Evolutionary conservation across 2,329 filamentous ascomycete species (phyloP).

Genomic region (Phialophora expanda): DNA sequence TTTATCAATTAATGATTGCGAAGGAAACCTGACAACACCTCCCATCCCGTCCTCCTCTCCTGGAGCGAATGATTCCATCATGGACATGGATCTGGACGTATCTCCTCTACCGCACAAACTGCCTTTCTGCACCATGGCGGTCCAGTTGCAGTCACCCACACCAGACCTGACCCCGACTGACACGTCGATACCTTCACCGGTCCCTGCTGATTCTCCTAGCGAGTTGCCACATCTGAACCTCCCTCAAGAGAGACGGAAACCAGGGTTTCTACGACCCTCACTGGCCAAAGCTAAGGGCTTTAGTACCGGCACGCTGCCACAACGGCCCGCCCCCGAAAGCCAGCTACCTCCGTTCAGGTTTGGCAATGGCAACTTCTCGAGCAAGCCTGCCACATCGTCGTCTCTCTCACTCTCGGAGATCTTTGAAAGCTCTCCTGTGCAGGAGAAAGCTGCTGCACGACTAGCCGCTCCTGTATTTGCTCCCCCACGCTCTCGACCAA

Average conservation of each 20-base stretch:
- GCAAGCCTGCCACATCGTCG: conserved; percentile 60
- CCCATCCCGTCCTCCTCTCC: conserved; percentile 85
- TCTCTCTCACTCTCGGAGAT: conserved; percentile 76
- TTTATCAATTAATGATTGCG: conserved; percentile 29
- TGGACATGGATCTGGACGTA: conserved; percentile 96
- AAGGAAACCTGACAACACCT: conserved; percentile 80
- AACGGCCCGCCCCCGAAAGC: conserved; percentile 65
- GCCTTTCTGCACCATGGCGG: conserved; percentile 63
- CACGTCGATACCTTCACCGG: conserved; percentile 47
- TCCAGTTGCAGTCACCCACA: conserved; percentile 74
- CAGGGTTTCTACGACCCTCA: conserved; percentile 73
- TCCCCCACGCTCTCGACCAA: conserved; percentile 31
- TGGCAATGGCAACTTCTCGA: conserved; percentile 59
- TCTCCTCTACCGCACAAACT: conserved; percentile 91
- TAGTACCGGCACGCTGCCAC: conserved; percentile 69
- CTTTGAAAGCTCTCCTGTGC: conserved; percentile 79
- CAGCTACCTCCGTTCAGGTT: conserved; percentile 78
- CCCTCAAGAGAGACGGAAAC: conserved; percentile 60
- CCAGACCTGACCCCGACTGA: conserved; percentile 60
- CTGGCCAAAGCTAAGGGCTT: conserved; percentile 75
- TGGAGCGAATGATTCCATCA: conserved; percentile 55
- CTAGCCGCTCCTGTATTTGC: conserved; percentile 44
- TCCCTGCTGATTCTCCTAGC: conserved; percentile 48
- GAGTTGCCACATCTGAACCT: conserved; percentile 40
- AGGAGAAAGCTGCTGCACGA: conserved; percentile 42